Conservation (phyloP, 2,329 filamentous ascomycete genomes). For the Paracamarosporium sp. region DNA sequence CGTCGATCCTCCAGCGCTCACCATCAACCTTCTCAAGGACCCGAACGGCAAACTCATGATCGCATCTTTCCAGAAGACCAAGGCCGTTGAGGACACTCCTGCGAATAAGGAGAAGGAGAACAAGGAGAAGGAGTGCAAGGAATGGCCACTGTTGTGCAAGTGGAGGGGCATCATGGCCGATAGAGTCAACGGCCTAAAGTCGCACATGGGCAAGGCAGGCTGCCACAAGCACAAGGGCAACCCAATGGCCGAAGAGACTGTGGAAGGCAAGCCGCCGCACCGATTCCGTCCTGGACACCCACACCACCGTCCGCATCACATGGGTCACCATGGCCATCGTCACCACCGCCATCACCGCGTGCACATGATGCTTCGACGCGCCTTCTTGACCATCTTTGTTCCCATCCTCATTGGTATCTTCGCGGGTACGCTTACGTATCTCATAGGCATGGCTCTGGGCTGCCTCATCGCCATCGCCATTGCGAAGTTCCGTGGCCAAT, state of each 20-base stretch:
- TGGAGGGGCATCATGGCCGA: conserved; percentile 47
- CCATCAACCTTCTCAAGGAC: conserved; percentile 47
- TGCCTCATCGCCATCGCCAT: conserved; percentile 67
- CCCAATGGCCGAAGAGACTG: conserved; percentile 38
- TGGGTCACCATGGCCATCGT: conserved; percentile 8
- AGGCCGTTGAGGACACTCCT: conserved; percentile 25
- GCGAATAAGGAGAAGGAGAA: conserved; percentile 36
- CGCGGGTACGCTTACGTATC: conserved; percentile 70
- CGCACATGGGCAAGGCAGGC: conserved; percentile 34
- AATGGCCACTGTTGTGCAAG: conserved; percentile 51
- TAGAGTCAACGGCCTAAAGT: conserved; percentile 43
- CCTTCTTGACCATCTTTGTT: conserved; percentile 69
- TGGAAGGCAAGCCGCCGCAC: conserved; percentile 42
- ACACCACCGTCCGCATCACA: conserved; percentile 32
- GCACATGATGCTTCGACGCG: conserved; percentile 51
- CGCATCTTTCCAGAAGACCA: conserved; percentile 40
- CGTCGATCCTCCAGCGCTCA: conserved; percentile 41
- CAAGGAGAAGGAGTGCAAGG: conserved; percentile 45
- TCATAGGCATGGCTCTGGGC: conserved; percentile 71
- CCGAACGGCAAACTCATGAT: conserved; percentile 46
- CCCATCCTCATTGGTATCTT: conserved; percentile 73
- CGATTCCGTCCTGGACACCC: conserved; percentile 37
- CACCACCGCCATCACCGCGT: conserved; percentile 28
- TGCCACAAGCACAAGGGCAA: conserved; percentile 44
- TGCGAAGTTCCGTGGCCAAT: conserved; percentile 60